These are phyloP conservation scores for Hanseniaspora guilliermondii DNA, from an alignment of 805 yeast genomes.

Conservation along the genomic window DNA sequence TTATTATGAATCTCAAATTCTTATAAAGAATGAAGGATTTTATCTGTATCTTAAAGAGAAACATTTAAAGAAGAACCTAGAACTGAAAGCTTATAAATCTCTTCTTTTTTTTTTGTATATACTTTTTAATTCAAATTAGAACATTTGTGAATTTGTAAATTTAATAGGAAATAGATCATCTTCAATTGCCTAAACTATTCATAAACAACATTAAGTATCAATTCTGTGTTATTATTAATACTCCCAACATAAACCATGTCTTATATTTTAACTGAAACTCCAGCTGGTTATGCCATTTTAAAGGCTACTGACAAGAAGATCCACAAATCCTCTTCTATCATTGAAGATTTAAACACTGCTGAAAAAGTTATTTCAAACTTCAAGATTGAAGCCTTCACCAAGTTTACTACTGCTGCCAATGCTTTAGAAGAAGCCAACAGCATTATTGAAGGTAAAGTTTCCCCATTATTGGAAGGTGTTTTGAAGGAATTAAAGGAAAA, in stretches of 20 bases:
- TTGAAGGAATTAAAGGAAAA: conserved; percentile 50
- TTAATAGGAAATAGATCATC: background rate
- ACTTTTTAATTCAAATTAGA: background rate
- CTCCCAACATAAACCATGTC: conserved; percentile 39
- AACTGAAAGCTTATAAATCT: background rate
- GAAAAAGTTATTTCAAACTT: conserved; percentile 81
- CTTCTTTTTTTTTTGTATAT: background rate
- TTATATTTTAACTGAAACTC: conserved; percentile 88
- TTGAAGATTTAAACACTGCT: conserved; percentile 66
- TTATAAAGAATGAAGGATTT: conserved; percentile 4
- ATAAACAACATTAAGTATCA: background rate
- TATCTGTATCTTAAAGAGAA: background rate
- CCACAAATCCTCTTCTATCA: conserved; percentile 64
- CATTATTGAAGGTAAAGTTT: conserved; percentile 84
- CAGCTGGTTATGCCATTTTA: conserved; percentile 96
- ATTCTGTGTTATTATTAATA: background rate
- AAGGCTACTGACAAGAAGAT: conserved; percentile 97
- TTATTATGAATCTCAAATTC: background rate
- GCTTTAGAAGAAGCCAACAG: conserved; percentile 93
- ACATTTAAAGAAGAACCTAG: background rate
- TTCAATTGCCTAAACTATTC: background rate
- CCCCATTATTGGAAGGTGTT: conserved; percentile 65
- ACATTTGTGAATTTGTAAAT: background rate
- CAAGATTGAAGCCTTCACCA: conserved; percentile 90
- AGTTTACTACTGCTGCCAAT: conserved; percentile 85